phyloP scores from a whole-genome alignment of 495 filamentous ascomycete genomes.

The Daldinia loculata region DNA sequence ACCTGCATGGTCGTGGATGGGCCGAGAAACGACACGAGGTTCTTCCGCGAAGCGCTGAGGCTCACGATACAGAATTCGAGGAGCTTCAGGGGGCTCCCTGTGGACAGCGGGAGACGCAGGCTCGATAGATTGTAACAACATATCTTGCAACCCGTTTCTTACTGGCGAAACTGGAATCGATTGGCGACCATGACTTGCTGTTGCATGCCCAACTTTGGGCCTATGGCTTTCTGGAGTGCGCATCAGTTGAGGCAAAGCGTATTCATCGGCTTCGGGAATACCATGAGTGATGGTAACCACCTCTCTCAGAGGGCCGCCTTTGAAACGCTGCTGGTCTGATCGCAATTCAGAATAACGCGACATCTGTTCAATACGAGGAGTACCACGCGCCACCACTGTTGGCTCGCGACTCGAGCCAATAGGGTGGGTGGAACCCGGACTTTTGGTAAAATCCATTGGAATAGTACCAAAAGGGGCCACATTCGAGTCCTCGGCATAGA shows the following conservation, averaged over 20 bases:
- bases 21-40: slow-evolving; percentile 29
- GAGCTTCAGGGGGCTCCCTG: slow-evolving; percentile 14
- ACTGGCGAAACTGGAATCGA: slow-evolving; percentile 33
- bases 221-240: slow-evolving; percentile 31
- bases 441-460: slow-evolving; percentile 34
- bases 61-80: slow-evolving; percentile 26
- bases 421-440: slow-evolving; percentile 34
- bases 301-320: slow-evolving; percentile 14
- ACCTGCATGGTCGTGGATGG: slow-evolving; percentile 24
- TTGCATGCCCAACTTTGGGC: slow-evolving; percentile 47
- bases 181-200: slow-evolving; percentile 17
- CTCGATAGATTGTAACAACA: slow-evolving; percentile 46
- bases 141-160: slow-evolving; percentile 42
- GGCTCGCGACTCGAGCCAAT: slow-evolving; percentile 35
- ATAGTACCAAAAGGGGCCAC: slow-evolving; percentile 23
- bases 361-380: slow-evolving; percentile 27
- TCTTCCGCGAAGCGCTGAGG: slow-evolving; percentile 31
- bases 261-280: slow-evolving; percentile 8
- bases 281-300: slow-evolving; percentile 9
- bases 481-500: slow-evolving; percentile 21
- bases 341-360: slow-evolving; percentile 25
- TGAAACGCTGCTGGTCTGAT: slow-evolving; percentile 22
- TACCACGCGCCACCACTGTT: slow-evolving; percentile 24
- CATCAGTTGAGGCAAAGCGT: slow-evolving; percentile 25
- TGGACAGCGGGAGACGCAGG: slow-evolving; percentile 35